Percentiles rank a stretch among this genome's conserved stretches.
Evolutionary conservation across 768 basidiomycete species (phyloP).

Genomic region (Serendipita vermifera): DNA sequence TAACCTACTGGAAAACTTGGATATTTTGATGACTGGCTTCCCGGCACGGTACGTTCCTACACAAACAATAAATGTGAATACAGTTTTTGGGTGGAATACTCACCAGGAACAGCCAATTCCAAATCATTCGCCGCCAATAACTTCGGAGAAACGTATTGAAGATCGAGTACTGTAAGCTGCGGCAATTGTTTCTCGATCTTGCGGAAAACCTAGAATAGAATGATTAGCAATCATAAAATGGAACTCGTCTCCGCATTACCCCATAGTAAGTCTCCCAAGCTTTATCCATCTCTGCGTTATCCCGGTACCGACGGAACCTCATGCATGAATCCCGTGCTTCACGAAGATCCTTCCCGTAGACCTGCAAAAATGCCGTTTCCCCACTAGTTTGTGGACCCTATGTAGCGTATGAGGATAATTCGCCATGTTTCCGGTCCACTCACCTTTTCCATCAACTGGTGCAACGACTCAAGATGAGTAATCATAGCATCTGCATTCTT

Average conservation of each 20-base stretch:
- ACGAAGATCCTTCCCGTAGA: slow-evolving; percentile 80
- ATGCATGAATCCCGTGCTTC: slow-evolving; percentile 88
- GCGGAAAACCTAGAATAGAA: slow-evolving; percentile 63
- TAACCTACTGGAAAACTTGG: slow-evolving; percentile 76
- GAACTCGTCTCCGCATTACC: slow-evolving; percentile 33
- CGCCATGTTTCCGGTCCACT: slow-evolving; percentile 19
- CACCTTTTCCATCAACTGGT: slow-evolving; percentile 81
- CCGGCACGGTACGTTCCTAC: slow-evolving; percentile 87
- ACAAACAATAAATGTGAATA: neutral
- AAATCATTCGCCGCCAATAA: slow-evolving; percentile 79
- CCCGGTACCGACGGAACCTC: slow-evolving; percentile 73
- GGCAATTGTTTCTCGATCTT: slow-evolving; percentile 91
- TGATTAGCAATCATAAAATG: neutral
- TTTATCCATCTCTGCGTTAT: slow-evolving; percentile 80
- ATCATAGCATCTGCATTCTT: slow-evolving; percentile 98
- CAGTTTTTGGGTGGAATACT: slow-evolving; percentile 14
- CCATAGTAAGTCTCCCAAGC: slow-evolving; percentile 99
- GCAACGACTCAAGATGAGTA: slow-evolving; percentile 77
- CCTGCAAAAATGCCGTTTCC: slow-evolving; percentile 89
- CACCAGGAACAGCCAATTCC: slow-evolving; percentile 92
- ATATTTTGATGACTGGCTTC: slow-evolving; percentile 65
- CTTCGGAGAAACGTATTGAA: slow-evolving; percentile 94
- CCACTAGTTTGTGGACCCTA: slow-evolving; percentile 89
- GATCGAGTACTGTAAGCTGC: slow-evolving; percentile 73
- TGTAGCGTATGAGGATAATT: neutral